Evolutionary conservation across 2,329 filamentous ascomycete species (phyloP).

Genomic region (Aspergillus uvarum): DNA sequence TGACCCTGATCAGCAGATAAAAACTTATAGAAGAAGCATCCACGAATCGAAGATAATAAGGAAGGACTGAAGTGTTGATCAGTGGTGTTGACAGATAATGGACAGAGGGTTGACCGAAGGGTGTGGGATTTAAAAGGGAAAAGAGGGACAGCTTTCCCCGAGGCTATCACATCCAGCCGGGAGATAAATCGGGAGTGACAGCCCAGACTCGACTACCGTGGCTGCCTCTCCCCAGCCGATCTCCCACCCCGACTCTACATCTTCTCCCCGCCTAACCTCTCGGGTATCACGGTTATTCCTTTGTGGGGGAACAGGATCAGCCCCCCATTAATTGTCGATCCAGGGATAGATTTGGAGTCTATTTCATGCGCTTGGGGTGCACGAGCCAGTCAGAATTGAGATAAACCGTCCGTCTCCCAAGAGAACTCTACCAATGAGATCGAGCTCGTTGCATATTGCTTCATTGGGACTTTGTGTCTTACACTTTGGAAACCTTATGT

Average conservation of each 20-base stretch:
- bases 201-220: constrained; percentile 11
- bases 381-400: not conserved
- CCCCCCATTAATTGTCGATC: not conserved
- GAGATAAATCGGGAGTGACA: constrained; percentile 22
- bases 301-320: not conserved
- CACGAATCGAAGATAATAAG: not conserved
- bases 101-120: not conserved
- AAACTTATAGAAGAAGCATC: not conserved
- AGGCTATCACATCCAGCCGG: constrained; percentile 24
- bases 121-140: constrained; percentile 16
- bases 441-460: not conserved
- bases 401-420: not conserved
- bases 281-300: constrained; percentile 10
- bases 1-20: not conserved
- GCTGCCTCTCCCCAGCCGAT: constrained; percentile 17
- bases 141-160: constrained; percentile 16
- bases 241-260: constrained; percentile 11
- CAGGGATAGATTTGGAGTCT: not conserved
- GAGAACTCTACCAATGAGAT: not conserved
- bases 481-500: not conserved
- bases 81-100: not conserved
- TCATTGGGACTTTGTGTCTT: not conserved
- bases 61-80: not conserved
- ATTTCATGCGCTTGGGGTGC: not conserved
- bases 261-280: constrained; percentile 8